A percentile compares a stretch with the other conserved stretches of the same genome.
phyloP scores from a whole-genome alignment of 306 rosid genomes.

The Ceratonia siliqua region DNA sequence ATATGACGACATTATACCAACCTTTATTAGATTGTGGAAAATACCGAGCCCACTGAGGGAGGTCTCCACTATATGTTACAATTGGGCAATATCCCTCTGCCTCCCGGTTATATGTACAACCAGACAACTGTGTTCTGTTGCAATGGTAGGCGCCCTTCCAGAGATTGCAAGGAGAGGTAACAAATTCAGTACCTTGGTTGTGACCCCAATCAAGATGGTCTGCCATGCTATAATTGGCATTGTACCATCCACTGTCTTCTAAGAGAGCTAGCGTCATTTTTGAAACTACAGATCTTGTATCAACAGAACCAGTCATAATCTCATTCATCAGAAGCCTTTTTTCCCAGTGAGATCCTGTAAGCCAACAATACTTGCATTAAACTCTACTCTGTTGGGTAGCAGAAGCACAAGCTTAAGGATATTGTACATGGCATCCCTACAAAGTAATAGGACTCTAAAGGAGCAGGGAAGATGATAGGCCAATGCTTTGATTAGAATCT shows the following conservation, averaged over 20 bases:
- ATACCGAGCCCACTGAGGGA: conserved; percentile 95
- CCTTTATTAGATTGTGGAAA: conserved; percentile 94
- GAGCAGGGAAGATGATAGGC: not conserved
- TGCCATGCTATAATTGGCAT: conserved; percentile 97
- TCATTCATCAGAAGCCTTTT: conserved; percentile 98
- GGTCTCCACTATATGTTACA: conserved; percentile 82
- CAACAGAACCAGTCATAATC: conserved; percentile 99
- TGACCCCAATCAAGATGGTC: conserved; percentile 98
- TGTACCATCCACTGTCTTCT: conserved; percentile 99
- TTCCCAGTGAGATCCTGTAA: conserved; percentile 96
- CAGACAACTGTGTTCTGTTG: conserved; percentile 88
- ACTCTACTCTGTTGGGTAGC: conserved; percentile 12
- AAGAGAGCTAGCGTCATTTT: conserved; percentile 94
- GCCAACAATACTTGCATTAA: conserved; percentile 9
- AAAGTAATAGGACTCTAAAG: conserved; percentile 15
- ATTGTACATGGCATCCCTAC: not conserved
- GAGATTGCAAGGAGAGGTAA: conserved; percentile 81
- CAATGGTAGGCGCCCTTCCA: conserved; percentile 99
- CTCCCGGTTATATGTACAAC: conserved; percentile 97
- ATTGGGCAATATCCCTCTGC: conserved; percentile 99
- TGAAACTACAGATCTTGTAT: conserved; percentile 96
- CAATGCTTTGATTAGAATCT: not conserved
- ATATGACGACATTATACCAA: conserved; percentile 30
- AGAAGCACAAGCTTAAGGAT: not conserved
- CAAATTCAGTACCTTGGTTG: conserved; percentile 91